Percentiles rank a stretch among this genome's conserved stretches.
Conservation (phyloP, 2,329 filamentous ascomycete genomes). For the Phialocephala subalpina region DNA sequence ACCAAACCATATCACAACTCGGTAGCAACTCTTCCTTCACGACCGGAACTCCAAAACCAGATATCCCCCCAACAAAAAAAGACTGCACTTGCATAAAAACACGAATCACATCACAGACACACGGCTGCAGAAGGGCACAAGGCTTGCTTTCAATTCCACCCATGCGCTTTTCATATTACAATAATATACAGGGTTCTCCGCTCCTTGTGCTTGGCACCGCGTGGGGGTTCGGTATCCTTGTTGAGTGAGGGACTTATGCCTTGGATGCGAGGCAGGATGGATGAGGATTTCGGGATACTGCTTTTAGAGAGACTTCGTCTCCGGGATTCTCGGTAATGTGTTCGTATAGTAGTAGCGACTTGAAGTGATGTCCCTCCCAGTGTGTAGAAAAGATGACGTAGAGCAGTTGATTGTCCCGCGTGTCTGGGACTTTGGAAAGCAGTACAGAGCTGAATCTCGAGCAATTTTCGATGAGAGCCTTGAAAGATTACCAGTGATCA, state of each 20-base stretch:
- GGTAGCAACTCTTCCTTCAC: background rate
- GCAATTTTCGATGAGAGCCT: too few species aligned
- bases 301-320: background rate
- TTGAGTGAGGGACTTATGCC: constrained; percentile 10
- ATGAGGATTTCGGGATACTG: constrained; percentile 1
- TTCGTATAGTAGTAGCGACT: too few species aligned
- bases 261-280: background rate
- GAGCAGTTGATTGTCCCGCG: too few species aligned
- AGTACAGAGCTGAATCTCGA: too few species aligned
- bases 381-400: too few species aligned
- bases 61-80: background rate
- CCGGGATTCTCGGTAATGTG: background rate
- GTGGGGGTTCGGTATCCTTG: constrained; percentile 18
- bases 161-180: constrained; percentile 4
- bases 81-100: background rate
- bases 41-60: background rate
- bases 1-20: background rate
- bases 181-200: constrained; percentile 20
- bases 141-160: background rate
- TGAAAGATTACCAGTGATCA: too few species aligned
- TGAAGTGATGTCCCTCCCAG: too few species aligned
- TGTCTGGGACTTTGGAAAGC: too few species aligned
- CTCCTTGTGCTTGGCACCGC: constrained; percentile 10
- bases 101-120: background rate
- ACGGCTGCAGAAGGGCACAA: constrained; percentile 2